A percentile compares a stretch with the other conserved stretches of the same genome.
These are phyloP conservation scores for Linum usitatissimum DNA, from an alignment of 345 rosid genomes.

Conservation along the genomic window DNA sequence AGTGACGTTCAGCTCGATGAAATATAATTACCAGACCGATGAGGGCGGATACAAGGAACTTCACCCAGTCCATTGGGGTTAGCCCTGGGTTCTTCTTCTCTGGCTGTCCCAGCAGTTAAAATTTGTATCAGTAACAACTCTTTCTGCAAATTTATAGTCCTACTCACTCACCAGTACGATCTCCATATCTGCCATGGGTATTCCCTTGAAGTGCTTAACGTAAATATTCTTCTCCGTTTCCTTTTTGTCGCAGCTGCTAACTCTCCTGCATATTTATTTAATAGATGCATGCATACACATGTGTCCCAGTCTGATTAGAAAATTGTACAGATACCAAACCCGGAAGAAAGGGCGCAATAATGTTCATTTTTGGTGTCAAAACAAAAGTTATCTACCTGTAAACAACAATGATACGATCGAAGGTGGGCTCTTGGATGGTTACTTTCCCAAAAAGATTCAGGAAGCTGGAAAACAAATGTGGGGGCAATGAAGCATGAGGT, in stretches of 20 bases:
- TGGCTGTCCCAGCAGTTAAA: constrained; percentile 12
- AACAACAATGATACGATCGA: constrained; percentile 64
- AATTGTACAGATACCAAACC: too few species aligned
- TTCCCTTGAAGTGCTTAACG: constrained; percentile 21
- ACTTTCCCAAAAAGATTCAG: constrained; percentile 41
- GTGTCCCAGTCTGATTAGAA: background rate
- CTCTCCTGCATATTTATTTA: constrained; percentile 12
- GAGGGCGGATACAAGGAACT: constrained; percentile 18
- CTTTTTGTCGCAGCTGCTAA: constrained; percentile 2
- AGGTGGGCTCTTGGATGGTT: constrained; percentile 74
- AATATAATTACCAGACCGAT: constrained; percentile 17
- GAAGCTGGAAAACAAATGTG: constrained; percentile 25
- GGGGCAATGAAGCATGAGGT: too few species aligned
- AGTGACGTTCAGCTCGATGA: background rate
- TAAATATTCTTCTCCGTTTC: constrained; percentile 14
- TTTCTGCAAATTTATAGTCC: background rate
- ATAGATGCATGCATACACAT: background rate
- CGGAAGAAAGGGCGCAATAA: too few species aligned
- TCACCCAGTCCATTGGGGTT: constrained; percentile 27
- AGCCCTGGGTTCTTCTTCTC: constrained; percentile 24
- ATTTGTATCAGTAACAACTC: background rate
- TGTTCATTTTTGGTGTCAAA: too few species aligned
- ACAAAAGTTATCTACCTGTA: constrained; percentile 39
- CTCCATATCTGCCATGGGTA: constrained; percentile 28
- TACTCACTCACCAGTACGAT: constrained; percentile 17